Base-by-base conservation (phyloP, 176 grass and related monocot genomes). In the Panicum miliaceum region DNA sequence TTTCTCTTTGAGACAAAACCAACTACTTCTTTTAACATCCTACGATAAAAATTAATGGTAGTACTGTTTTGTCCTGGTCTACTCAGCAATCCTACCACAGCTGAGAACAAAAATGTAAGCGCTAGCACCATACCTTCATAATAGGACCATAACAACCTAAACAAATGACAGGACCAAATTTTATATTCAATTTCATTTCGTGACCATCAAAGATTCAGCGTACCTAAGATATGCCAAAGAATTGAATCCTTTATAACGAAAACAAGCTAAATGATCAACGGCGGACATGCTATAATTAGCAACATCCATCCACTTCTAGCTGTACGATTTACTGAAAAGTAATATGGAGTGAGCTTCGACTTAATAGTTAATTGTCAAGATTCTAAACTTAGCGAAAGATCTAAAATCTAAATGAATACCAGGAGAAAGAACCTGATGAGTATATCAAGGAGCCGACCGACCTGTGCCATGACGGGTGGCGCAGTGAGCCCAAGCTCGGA, bases 401-500 rank as follows among this genome's bases (percentile, higher is more conserved):
- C 4, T 4, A 85, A 63, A 85, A 50, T 10, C 0, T 10, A 57
- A n/a, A 57, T n/a, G 15, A 46, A 32, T 0, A 5, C 0, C 5
- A 22, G 0, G 45, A 14, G 18, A 4, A 73, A 80, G 45, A 60
- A 68, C 12, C 8, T n/a, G 19, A 32, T 69, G 19, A 60, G n/a
- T 35, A 32, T 58, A 32, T 64, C 15, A 36, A 23, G 20, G 74
- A 74, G 4, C 6, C 10, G 1, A 71, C 64, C 88, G 62, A 98
- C 96, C 83, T 95, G 87, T 54, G 88, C 38, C 64, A 88, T 85
- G 64, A 87, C 81, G 12, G 81, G 68, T 12, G 89, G 82, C 2
- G 80, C 32, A 22, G 76, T 92, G 29, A 96, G 88, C n/a, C 91
- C 89, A 0, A 99, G 93, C 66, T 99, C 93, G 15, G 84, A 68